These are phyloP conservation scores for Apiospora aurea DNA, from an alignment of 2,329 filamentous ascomycete species.

Conservation along the genomic window DNA sequence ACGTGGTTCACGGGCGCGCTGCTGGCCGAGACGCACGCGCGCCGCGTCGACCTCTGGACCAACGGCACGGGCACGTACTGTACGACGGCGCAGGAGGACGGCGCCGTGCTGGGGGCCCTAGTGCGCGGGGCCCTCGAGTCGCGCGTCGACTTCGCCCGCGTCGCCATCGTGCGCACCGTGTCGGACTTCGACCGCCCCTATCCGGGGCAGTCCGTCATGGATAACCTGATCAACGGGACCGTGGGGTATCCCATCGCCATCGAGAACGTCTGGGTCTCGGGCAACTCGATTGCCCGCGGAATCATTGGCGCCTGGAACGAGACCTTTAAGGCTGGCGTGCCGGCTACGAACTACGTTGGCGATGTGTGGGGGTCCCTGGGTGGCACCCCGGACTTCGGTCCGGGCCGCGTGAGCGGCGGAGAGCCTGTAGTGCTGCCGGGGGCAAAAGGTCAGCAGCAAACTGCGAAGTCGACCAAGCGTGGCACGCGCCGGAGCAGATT, in stretches of 20 bases:
- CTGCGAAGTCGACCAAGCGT: neutral
- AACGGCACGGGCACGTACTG: conserved; percentile 73
- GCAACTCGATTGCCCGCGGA: conserved; percentile 69
- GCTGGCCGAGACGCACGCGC: conserved; percentile 69
- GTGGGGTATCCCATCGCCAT: conserved; percentile 50
- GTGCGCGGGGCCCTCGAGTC: conserved; percentile 55
- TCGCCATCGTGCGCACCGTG: conserved; percentile 67
- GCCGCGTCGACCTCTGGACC: conserved; percentile 60
- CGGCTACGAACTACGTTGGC: conserved; percentile 70
- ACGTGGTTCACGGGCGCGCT: conserved; percentile 72
- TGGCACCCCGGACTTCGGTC: conserved; percentile 70
- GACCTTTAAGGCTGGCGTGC: conserved; percentile 64
- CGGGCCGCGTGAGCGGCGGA: conserved; percentile 41
- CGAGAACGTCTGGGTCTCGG: conserved; percentile 72
- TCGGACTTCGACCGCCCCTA: conserved; percentile 27
- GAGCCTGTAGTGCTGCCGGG: conserved; percentile 23
- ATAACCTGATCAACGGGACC: conserved; percentile 25
- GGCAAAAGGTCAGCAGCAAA: neutral
- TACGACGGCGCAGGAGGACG: conserved; percentile 77
- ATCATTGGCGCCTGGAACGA: conserved; percentile 67
- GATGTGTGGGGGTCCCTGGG: conserved; percentile 74
- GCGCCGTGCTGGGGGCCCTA: conserved; percentile 71
- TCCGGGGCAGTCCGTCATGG: conserved; percentile 24
- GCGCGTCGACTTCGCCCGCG: conserved; percentile 67
- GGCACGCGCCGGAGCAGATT: neutral